phyloP scores from a whole-genome alignment of 139 green algal species.

The Chlamydomonas sp. region DNA sequence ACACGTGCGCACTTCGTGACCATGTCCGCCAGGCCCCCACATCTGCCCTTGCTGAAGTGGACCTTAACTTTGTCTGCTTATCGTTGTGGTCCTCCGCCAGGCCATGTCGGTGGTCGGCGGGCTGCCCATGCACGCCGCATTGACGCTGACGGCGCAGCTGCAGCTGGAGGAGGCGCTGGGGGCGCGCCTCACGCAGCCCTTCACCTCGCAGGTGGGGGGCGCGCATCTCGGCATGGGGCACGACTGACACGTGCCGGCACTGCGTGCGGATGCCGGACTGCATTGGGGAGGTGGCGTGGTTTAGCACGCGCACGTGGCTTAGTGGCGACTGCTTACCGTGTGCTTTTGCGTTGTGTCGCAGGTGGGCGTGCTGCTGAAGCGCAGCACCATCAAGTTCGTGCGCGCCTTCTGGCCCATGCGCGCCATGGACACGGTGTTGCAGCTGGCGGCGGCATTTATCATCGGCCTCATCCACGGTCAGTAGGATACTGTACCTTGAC shows the following conservation, averaged over 20 bases:
- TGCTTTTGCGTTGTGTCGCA: neutral
- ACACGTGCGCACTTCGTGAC: no score
- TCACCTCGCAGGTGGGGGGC: neutral
- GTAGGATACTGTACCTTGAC: neutral
- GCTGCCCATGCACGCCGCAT: neutral
- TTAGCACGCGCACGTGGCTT: no score
- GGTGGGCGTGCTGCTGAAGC: conserved; percentile 24
- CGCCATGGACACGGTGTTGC: conserved; percentile 47
- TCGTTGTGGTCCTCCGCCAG: neutral
- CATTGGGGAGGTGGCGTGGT: no score
- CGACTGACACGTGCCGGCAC: no score
- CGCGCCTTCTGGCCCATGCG: conserved; percentile 52
- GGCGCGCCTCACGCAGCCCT: neutral
- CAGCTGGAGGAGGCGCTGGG: conserved; percentile 18
- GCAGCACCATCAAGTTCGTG: conserved; percentile 36
- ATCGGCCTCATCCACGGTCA: conserved; percentile 44
- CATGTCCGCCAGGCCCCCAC: no score
- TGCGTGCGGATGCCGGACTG: no score
- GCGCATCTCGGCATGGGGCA: no score
- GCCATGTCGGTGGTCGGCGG: neutral
- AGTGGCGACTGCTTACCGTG: no score
- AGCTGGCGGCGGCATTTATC: conserved; percentile 47
- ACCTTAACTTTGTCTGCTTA: no score
- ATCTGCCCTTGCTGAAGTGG: no score
- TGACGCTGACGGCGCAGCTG: neutral